These are phyloP conservation scores for Talaromyces atroroseus DNA, from an alignment of 2,329 filamentous ascomycete genomes.

Conservation along the genomic window DNA sequence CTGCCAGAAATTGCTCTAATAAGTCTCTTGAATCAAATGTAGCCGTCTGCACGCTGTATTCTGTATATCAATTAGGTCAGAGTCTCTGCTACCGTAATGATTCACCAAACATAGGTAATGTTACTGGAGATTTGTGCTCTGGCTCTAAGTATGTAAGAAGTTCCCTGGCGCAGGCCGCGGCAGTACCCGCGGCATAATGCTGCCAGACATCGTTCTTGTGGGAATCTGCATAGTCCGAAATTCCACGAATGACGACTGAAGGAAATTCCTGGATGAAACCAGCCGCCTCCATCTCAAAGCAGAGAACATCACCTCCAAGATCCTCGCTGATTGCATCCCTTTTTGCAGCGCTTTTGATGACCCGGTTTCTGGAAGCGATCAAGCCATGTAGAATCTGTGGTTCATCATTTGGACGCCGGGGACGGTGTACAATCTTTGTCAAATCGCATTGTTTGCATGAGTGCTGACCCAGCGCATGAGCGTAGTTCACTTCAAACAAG, in stretches of 20 bases:
- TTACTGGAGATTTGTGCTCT: too few relatives aligned
- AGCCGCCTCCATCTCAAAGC: slow-evolving; percentile 18
- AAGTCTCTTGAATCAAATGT: too few relatives aligned
- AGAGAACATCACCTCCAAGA: background rate
- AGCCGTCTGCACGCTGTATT: too few relatives aligned
- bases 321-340: background rate
- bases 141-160: slow-evolving; percentile 6
- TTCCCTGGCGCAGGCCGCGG: slow-evolving; percentile 19
- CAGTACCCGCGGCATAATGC: slow-evolving; percentile 14
- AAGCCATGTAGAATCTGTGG: background rate
- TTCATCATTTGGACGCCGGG: background rate
- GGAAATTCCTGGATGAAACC: slow-evolving; percentile 17
- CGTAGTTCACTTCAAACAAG: background rate
- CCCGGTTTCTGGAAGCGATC: background rate
- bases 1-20: too few relatives aligned
- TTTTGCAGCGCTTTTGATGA: background rate
- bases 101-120: too few relatives aligned
- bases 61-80: too few relatives aligned
- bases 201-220: slow-evolving; percentile 20
- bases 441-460: background rate
- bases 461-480: background rate
- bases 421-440: background rate
- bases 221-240: slow-evolving; percentile 20
- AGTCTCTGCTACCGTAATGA: too few relatives aligned
- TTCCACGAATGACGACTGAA: slow-evolving; percentile 20